These are phyloP conservation scores for Canariomyces notabilis DNA, from an alignment of 2,329 filamentous ascomycete species.

Conservation along the genomic window DNA sequence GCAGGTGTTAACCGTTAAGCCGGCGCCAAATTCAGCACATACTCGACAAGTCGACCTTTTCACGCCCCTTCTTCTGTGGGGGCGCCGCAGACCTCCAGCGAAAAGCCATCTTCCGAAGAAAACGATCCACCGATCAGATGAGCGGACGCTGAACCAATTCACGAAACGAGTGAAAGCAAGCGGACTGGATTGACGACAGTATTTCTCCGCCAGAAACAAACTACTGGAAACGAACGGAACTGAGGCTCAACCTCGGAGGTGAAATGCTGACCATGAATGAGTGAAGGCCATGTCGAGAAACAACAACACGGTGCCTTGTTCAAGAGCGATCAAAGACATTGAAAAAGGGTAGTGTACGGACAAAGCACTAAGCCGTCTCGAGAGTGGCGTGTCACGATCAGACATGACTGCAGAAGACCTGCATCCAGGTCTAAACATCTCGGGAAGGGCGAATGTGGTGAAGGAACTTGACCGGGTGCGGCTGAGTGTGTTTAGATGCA, in stretches of 20 bases:
- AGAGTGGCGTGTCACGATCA: background rate
- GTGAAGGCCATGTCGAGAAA: background rate
- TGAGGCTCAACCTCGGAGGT: background rate
- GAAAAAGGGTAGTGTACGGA: background rate
- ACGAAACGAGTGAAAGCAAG: background rate
- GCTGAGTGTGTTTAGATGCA: background rate
- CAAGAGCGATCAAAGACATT: background rate
- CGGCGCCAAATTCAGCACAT: background rate
- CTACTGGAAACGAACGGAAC: background rate
- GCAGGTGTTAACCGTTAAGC: background rate
- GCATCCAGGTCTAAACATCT: background rate
- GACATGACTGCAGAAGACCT: background rate
- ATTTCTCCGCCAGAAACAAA: too few species aligned
- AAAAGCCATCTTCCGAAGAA: background rate
- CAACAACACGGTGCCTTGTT: background rate
- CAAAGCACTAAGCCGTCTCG: background rate
- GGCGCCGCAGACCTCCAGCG: background rate
- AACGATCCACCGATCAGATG: background rate
- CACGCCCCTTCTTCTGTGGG: background rate
- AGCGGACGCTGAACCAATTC: too few species aligned
- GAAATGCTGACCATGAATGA: background rate
- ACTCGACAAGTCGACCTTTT: background rate
- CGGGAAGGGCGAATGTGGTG: background rate
- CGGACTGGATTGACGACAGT: background rate
- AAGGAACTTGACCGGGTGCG: background rate